Evolutionary conservation across 495 filamentous ascomycete genomes (phyloP).

Genomic region (Penicillium goetzii): DNA sequence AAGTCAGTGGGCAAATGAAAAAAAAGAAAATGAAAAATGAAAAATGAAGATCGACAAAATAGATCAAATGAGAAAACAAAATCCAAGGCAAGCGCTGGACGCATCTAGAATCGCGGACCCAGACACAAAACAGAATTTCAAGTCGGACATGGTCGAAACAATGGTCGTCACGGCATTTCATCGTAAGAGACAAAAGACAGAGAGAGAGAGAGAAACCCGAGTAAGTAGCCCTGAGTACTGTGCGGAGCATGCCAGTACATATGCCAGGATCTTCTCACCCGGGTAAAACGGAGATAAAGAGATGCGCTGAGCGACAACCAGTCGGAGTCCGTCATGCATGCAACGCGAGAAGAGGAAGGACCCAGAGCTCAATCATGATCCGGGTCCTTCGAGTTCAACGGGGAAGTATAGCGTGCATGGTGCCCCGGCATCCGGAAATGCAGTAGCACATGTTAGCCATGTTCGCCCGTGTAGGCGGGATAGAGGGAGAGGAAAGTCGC

Average conservation of each 20-base stretch:
- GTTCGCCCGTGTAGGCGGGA: not conserved
- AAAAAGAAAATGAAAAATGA: not conserved
- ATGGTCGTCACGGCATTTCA: conserved; percentile 44
- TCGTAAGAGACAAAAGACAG: conserved; percentile 35
- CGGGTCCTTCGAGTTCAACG: not conserved
- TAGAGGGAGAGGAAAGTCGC: not conserved
- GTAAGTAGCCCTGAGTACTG: conserved; percentile 1
- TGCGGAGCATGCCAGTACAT: not conserved
- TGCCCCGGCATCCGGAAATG: not conserved
- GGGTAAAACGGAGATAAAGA: not conserved
- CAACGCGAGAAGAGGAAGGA: conserved; percentile 10
- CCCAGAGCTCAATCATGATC: not conserved
- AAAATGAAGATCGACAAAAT: not conserved
- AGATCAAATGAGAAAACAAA: conserved; percentile 5
- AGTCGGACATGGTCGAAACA: conserved; percentile 20
- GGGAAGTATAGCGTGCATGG: not conserved
- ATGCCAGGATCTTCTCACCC: not conserved
- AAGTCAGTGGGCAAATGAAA: not conserved
- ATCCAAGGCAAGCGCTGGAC: conserved; percentile 18
- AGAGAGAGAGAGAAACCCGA: conserved; percentile 1
- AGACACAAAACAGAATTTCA: conserved; percentile 18
- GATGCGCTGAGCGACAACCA: not conserved
- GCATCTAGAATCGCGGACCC: conserved; percentile 32
- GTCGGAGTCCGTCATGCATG: conserved; percentile 6
- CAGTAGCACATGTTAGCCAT: conserved; percentile 2